A percentile compares a stretch with the other conserved stretches of the same genome.
Evolutionary conservation across 2,329 filamentous ascomycete species (phyloP).

Genomic region (Claviceps sp.): DNA sequence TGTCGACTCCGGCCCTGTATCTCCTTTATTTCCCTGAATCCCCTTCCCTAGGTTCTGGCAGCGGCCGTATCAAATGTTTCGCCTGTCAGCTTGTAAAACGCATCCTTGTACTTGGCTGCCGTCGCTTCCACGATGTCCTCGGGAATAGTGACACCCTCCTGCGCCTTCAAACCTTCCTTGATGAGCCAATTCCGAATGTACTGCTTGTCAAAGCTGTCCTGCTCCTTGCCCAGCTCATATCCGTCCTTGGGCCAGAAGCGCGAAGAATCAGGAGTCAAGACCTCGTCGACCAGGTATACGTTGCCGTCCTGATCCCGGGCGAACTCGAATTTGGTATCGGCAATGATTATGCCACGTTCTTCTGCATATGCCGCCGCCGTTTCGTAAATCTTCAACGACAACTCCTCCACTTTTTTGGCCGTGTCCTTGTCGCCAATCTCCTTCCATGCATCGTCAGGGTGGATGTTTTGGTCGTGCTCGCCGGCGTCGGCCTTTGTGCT

Average conservation of each 20-base stretch:
- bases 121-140: constrained; percentile 31
- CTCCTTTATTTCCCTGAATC: too few species aligned
- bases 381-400: constrained; percentile 20
- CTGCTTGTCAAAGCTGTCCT: constrained; percentile 85
- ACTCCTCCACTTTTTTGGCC: constrained; percentile 17
- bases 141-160: constrained; percentile 44
- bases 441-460: constrained; percentile 47
- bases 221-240: constrained; percentile 51
- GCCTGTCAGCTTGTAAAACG: constrained; percentile 43
- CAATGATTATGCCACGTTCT: constrained; percentile 24
- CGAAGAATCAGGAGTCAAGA: constrained; percentile 71
- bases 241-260: constrained; percentile 72
- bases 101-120: constrained; percentile 10
- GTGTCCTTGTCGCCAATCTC: constrained; percentile 20
- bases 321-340: constrained; percentile 39
- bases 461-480: constrained; percentile 75
- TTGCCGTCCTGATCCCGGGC: constrained; percentile 32
- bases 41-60: not conserved
- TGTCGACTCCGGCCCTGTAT: too few species aligned
- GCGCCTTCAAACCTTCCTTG: constrained; percentile 41
- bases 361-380: constrained; percentile 47
- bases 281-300: constrained; percentile 53
- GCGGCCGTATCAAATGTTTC: constrained; percentile 25
- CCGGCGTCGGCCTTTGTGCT: constrained; percentile 76
- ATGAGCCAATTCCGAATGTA: constrained; percentile 73